phyloP scores from a whole-genome alignment of 139 green algal species.

The Haematococcus lacustris region DNA sequence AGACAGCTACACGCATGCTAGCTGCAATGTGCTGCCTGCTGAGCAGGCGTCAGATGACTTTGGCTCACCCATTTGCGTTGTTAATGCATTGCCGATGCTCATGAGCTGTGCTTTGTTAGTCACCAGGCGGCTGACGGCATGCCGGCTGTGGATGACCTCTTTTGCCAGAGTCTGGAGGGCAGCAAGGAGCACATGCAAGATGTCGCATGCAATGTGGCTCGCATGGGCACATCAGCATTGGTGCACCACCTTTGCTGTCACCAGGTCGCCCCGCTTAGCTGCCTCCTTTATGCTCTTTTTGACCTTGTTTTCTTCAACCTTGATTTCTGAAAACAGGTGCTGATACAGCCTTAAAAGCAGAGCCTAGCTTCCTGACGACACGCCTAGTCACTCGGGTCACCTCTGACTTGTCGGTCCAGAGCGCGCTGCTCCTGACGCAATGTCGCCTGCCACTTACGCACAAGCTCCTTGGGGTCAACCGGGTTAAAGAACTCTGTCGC shows the following conservation, averaged over 20 bases:
- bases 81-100: constrained; percentile 56
- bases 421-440: constrained; percentile 36
- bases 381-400: too few species aligned
- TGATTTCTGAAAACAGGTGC: too few species aligned
- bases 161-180: constrained; percentile 57
- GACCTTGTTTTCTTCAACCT: constrained; percentile 74
- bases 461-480: constrained; percentile 34
- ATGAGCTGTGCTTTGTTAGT: constrained; percentile 83
- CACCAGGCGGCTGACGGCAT: constrained; percentile 54
- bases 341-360: too few species aligned
- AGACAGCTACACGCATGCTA: too few species aligned
- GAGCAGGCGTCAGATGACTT: too few species aligned
- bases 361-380: too few species aligned
- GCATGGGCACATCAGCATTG: constrained; percentile 4
- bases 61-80: constrained; percentile 70
- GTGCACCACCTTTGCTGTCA: constrained; percentile 43
- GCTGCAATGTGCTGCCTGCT: too few species aligned
- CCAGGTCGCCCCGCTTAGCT: constrained; percentile 73
- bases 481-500: constrained; percentile 11
- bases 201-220: neutral
- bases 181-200: neutral
- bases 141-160: constrained; percentile 65
- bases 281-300: constrained; percentile 65
- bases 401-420: constrained; percentile 27
- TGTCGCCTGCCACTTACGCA: constrained; percentile 40